Percentiles rank a stretch among this genome's conserved stretches.
Evolutionary conservation across 2,329 filamentous ascomycete species (phyloP).

Genomic region (Pleurostoma richardsiae): DNA sequence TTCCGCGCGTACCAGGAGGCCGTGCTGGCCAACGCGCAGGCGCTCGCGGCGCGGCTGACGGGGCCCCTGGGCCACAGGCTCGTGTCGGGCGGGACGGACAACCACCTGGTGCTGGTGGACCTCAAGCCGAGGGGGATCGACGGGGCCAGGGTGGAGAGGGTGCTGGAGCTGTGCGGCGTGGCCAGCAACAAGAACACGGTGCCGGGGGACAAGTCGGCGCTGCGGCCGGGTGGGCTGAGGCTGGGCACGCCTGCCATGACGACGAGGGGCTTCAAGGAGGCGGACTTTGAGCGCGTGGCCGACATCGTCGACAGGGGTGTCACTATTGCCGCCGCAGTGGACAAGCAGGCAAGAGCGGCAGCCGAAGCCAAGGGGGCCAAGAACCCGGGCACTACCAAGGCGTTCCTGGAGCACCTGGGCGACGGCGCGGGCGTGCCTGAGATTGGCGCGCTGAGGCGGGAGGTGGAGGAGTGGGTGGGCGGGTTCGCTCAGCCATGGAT

Average conservation of each 20-base stretch:
- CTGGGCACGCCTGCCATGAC: constrained; percentile 98
- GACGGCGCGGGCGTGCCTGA: constrained; percentile 64
- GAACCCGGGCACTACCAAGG: constrained; percentile 58
- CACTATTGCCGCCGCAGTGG: constrained; percentile 69
- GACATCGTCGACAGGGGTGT: constrained; percentile 83
- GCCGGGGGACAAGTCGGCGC: constrained; percentile 86
- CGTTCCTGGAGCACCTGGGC: constrained; percentile 64
- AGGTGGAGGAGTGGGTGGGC: constrained; percentile 75
- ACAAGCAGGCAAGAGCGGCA: constrained; percentile 66
- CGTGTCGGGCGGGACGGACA: constrained; percentile 92
- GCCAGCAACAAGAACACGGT: constrained; percentile 99
- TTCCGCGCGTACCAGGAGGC: constrained; percentile 91
- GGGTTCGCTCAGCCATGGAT: constrained; percentile 68
- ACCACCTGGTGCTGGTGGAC: constrained; percentile 91
- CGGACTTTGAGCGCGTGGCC: constrained; percentile 82
- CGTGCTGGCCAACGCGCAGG: constrained; percentile 86
- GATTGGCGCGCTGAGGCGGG: constrained; percentile 66
- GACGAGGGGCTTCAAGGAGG: constrained; percentile 82
- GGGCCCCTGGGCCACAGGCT: constrained; percentile 74
- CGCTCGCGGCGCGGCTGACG: constrained; percentile 66
- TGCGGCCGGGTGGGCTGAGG: constrained; percentile 87
- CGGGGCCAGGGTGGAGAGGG: constrained; percentile 81
- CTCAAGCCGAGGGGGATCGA: constrained; percentile 86
- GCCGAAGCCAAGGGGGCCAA: constrained; percentile 64
- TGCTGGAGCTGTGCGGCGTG: constrained; percentile 88